Conservation (phyloP, 176 grass and related monocot species). For the Paspalum notatum region DNA sequence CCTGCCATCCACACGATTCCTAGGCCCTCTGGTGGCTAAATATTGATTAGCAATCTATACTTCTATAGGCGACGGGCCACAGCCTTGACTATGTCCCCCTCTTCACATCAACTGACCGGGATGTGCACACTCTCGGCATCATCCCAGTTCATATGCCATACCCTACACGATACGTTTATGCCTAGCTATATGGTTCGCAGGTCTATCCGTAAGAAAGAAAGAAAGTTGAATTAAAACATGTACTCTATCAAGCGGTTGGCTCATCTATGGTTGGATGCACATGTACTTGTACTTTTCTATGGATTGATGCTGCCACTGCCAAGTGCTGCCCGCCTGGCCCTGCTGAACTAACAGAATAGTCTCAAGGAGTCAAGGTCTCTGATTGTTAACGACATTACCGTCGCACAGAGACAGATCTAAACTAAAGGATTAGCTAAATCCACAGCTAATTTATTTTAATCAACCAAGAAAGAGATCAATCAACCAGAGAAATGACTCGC, state of each 20-base stretch:
- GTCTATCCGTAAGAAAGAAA: neutral
- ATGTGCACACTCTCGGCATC: neutral
- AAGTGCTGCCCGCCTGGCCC: neutral
- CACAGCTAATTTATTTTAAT: neutral
- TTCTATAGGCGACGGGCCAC: neutral
- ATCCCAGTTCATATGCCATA: neutral
- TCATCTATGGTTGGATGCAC: neutral
- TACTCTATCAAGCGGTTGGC: neutral
- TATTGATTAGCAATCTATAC: too few species aligned
- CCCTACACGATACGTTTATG: neutral
- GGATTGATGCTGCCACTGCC: neutral
- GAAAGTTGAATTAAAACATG: neutral
- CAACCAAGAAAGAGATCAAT: neutral
- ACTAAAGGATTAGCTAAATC: neutral
- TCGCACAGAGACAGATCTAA: slow-evolving; percentile 10
- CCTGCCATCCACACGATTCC: neutral
- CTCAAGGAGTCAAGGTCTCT: neutral
- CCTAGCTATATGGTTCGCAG: too few species aligned
- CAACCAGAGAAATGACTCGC: neutral
- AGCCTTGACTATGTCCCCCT: neutral
- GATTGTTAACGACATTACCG: neutral
- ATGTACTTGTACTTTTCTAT: slow-evolving; percentile 17
- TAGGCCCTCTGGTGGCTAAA: neutral
- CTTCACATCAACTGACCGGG: too few species aligned
- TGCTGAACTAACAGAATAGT: neutral